A percentile compares a stretch with the other conserved stretches of the same genome.
These are phyloP conservation scores for Eucalyptus regnans DNA, from an alignment of 345 rosid species.

Conservation along the genomic window DNA sequence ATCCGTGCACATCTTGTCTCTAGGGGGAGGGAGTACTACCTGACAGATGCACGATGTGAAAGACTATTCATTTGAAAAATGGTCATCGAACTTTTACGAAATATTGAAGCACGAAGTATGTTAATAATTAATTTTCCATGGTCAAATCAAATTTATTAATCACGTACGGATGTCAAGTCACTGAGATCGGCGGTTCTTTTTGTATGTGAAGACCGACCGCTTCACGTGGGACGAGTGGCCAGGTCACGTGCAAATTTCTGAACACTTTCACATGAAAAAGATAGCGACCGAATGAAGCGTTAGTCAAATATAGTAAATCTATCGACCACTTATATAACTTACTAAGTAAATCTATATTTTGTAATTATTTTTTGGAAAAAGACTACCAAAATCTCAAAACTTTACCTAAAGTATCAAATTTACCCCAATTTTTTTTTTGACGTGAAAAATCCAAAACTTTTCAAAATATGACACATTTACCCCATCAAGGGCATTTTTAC, in stretches of 20 bases:
- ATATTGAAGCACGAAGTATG: background rate
- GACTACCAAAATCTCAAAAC: too few relatives aligned
- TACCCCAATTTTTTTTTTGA: too few relatives aligned
- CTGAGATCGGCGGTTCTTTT: background rate
- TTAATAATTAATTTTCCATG: background rate
- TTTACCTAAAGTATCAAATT: accelerated
- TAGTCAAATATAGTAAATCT: background rate
- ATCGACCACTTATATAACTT: background rate
- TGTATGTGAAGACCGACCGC: background rate
- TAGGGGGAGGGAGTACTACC: accelerated
- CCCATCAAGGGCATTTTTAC: too few relatives aligned
- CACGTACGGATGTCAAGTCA: background rate
- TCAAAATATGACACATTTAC: too few relatives aligned
- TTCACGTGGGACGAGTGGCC: background rate
- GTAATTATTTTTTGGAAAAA: background rate
- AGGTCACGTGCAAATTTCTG: accelerated
- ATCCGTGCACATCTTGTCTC: background rate
- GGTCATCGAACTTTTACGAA: background rate
- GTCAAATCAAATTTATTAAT: background rate
- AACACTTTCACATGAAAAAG: background rate
- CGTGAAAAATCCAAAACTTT: too few relatives aligned
- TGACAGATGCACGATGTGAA: background rate
- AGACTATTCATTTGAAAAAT: background rate
- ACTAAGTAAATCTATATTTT: background rate
- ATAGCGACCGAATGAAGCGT: background rate